Percentiles rank a stretch among this genome's conserved stretches.
These are phyloP conservation scores for Torulaspora delbrueckii DNA, from an alignment of 805 yeast species.

Conservation along the genomic window DNA sequence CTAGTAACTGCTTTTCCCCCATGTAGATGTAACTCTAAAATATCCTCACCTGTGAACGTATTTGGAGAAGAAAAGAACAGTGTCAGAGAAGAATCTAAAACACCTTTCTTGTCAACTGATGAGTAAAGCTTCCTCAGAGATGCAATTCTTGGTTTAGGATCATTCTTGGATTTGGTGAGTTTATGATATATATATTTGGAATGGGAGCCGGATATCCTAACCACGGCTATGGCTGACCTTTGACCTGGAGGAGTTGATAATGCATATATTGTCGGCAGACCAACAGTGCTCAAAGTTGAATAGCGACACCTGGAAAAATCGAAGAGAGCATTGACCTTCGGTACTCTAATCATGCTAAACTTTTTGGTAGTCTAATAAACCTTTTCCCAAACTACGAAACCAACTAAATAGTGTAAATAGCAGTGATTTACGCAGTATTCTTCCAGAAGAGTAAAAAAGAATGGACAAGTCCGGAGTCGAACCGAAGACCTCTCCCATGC, in stretches of 20 bases:
- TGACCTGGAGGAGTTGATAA: slow-evolving; percentile 72
- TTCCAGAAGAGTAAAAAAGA: slow-evolving; percentile 23
- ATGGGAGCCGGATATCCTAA: slow-evolving; percentile 75
- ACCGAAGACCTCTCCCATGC: slow-evolving; percentile 75
- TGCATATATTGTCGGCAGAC: slow-evolving; percentile 76
- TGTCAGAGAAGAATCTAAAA: slow-evolving; percentile 75
- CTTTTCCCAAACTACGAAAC: background rate
- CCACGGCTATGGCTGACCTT: slow-evolving; percentile 79
- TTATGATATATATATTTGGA: slow-evolving; percentile 42
- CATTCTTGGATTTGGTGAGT: slow-evolving; percentile 40
- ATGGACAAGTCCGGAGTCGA: slow-evolving; percentile 74
- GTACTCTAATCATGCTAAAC: background rate
- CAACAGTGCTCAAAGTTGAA: slow-evolving; percentile 3
- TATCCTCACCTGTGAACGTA: slow-evolving; percentile 90
- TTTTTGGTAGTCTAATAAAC: background rate
- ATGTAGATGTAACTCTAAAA: slow-evolving; percentile 84
- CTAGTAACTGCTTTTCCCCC: slow-evolving; percentile 86
- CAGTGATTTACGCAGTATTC: too few relatives aligned
- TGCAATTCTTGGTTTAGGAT: slow-evolving; percentile 51
- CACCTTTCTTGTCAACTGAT: slow-evolving; percentile 30
- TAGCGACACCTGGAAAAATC: background rate
- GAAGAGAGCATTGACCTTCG: background rate
- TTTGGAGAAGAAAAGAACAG: slow-evolving; percentile 65
- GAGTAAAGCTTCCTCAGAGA: slow-evolving; percentile 52
- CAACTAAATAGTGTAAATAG: too few relatives aligned